Conservation (phyloP, 2,329 filamentous ascomycete genomes). For the Monosporascus ibericus region DNA sequence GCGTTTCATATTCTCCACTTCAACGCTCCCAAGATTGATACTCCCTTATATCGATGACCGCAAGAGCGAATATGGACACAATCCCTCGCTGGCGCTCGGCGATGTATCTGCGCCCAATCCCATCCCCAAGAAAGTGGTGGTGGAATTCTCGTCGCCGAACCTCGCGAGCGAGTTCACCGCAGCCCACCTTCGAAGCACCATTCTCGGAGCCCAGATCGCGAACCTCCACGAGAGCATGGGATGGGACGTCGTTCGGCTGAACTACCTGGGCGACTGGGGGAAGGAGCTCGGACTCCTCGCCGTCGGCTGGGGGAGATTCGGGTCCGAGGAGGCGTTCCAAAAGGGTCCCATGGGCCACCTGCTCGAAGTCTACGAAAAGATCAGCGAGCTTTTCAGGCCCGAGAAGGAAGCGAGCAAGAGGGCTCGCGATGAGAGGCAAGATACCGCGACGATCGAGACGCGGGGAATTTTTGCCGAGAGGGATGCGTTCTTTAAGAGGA, state of each 20-base stretch:
- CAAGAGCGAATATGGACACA: constrained; percentile 52
- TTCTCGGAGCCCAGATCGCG: constrained; percentile 62
- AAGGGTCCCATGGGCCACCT: constrained; percentile 62
- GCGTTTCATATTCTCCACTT: constrained; percentile 60
- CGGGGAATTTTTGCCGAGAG: constrained; percentile 38
- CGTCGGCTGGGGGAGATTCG: constrained; percentile 60
- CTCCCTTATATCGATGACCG: constrained; percentile 54
- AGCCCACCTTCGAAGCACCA: constrained; percentile 62
- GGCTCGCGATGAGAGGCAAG: constrained; percentile 33
- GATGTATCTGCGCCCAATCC: constrained; percentile 8
- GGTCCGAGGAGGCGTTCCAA: constrained; percentile 56
- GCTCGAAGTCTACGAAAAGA: constrained; percentile 62
- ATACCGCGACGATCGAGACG: constrained; percentile 31
- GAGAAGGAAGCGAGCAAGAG: constrained; percentile 50
- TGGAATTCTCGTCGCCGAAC: constrained; percentile 72
- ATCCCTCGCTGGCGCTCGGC: constrained; percentile 35
- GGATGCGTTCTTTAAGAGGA: constrained; percentile 51
- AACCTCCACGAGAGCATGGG: constrained; percentile 61
- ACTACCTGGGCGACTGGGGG: constrained; percentile 71
- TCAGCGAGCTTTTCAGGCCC: constrained; percentile 47
- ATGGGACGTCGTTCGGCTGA: constrained; percentile 63
- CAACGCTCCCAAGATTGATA: constrained; percentile 48
- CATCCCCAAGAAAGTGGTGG: constrained; percentile 41
- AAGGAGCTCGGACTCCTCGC: constrained; percentile 61
- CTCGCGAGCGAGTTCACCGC: constrained; percentile 69